These are phyloP conservation scores for Kazachstania africana DNA, from an alignment of 805 yeast species.

Conservation along the genomic window DNA sequence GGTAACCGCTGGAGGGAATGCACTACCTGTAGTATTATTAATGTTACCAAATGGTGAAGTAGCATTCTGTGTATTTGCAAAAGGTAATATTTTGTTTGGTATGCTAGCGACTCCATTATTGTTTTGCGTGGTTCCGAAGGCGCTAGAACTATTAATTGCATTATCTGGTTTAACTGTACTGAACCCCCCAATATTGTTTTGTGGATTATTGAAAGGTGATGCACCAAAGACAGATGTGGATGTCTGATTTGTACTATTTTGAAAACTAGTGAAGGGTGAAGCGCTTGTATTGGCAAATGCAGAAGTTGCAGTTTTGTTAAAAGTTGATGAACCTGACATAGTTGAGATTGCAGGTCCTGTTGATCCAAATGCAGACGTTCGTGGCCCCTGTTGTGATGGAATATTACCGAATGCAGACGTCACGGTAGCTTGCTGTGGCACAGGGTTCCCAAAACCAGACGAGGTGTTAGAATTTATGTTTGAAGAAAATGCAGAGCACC, in stretches of 20 bases:
- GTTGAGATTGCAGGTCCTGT: background rate
- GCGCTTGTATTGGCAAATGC: background rate
- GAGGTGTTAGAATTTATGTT: conserved; percentile 3
- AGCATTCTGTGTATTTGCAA: conserved; percentile 1
- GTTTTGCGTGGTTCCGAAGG: too few relatives aligned
- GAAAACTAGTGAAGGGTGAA: conserved; percentile 1
- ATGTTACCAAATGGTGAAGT: conserved; percentile 3
- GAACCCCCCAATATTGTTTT: too few relatives aligned
- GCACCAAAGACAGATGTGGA: too few relatives aligned
- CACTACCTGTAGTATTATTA: background rate
- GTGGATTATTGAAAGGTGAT: too few relatives aligned
- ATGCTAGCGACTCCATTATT: too few relatives aligned
- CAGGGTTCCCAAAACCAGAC: conserved; percentile 10
- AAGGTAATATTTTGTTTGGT: too few relatives aligned
- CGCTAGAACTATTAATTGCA: too few relatives aligned
- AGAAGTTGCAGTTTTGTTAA: background rate
- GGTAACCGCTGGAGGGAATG: background rate
- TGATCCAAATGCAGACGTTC: conserved; percentile 1
- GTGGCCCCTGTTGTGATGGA: background rate
- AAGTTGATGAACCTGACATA: too few relatives aligned
- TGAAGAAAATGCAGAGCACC: conserved; percentile 1
- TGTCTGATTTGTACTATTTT: conserved; percentile 3
- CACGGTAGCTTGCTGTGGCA: conserved; percentile 8
- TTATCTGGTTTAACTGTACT: too few relatives aligned
- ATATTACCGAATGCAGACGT: conserved; percentile 16